phyloP scores from a whole-genome alignment of 768 basidiomycete species.

The Tephrocybe sp. region DNA sequence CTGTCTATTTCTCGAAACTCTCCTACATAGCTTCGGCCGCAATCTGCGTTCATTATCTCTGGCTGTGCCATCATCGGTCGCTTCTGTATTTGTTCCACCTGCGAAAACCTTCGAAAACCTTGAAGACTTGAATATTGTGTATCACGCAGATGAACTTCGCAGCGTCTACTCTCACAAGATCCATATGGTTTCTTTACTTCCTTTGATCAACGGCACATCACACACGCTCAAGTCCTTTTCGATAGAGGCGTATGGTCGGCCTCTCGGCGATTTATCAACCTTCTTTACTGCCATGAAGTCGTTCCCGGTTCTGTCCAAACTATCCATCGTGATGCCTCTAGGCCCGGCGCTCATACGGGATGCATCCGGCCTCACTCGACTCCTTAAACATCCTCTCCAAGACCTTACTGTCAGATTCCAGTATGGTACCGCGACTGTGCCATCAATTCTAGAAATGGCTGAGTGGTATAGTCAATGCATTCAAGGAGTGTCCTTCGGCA shows the following conservation, averaged over 20 bases:
- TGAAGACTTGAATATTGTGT: background rate
- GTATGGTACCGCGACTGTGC: background rate
- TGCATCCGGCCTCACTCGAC: constrained; percentile 1
- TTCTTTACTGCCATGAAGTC: background rate
- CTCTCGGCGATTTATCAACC: background rate
- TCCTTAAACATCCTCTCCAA: background rate
- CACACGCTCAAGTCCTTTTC: background rate
- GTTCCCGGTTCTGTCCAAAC: background rate
- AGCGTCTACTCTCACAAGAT: background rate
- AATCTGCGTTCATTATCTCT: background rate
- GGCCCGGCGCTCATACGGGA: background rate
- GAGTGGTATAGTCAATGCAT: background rate
- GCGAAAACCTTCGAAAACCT: background rate
- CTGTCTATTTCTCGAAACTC: background rate
- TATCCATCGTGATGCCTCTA: background rate
- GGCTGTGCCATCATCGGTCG: background rate
- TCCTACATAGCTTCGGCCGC: background rate
- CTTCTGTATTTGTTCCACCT: background rate
- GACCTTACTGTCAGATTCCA: background rate
- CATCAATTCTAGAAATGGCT: background rate
- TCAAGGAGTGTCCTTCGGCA: background rate
- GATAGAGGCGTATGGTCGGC: background rate
- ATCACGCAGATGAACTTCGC: background rate
- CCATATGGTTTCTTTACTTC: background rate
- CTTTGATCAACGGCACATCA: background rate